Conservation (phyloP, 495 filamentous ascomycete species). For the Tuber magnatum region DNA sequence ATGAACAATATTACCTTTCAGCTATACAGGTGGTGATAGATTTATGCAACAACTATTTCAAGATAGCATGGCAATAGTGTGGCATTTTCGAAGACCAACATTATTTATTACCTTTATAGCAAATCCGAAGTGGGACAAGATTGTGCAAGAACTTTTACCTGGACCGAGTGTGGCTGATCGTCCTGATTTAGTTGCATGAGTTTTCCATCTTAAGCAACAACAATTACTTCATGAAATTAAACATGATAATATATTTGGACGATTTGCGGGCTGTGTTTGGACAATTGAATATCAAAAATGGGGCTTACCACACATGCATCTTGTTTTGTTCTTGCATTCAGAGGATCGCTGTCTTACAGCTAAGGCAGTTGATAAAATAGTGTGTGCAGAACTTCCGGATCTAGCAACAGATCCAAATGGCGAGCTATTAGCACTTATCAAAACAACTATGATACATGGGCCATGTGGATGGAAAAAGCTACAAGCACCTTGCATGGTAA, state of each 20-base stretch:
- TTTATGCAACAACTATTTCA: not conserved
- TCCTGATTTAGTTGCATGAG: not conserved
- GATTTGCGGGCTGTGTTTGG: not conserved
- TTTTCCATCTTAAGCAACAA: not conserved
- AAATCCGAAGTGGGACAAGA: not conserved
- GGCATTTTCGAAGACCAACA: not conserved
- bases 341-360: not conserved
- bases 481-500: not conserved
- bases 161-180: not conserved
- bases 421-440: not conserved
- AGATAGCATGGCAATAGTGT: not conserved
- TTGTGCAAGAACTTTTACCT: not conserved
- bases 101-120: not conserved
- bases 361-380: not conserved
- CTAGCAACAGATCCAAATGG: not conserved
- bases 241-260: not conserved
- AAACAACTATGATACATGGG: not conserved
- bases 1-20: not conserved
- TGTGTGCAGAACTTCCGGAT: not conserved
- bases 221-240: not conserved
- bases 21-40: not conserved
- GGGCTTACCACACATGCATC: not conserved
- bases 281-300: not conserved
- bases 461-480: not conserved
- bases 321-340: not conserved